A percentile compares a stretch with the other conserved stretches of the same genome.
Evolutionary conservation across 1,284 basidiomycete genomes (phyloP).

Genomic region (Cystobasidium slooffiae): DNA sequence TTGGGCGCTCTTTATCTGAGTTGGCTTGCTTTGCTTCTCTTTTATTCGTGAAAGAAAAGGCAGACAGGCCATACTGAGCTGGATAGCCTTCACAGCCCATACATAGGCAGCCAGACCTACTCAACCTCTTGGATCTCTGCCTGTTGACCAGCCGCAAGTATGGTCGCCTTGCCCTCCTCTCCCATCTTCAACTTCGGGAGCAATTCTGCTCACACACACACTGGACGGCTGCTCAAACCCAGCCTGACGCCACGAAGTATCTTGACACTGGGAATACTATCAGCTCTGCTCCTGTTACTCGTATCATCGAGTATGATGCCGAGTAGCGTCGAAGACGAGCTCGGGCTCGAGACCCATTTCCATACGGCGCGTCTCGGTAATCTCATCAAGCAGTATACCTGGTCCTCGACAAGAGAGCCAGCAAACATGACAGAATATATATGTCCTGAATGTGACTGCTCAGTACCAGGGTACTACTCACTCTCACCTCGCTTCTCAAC

Average conservation of each 20-base stretch:
- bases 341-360: not conserved
- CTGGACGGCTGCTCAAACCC: too few relatives aligned
- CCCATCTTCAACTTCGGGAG: not conserved
- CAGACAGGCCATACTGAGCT: too few relatives aligned
- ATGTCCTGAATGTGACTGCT: constrained; percentile 16
- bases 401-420: not conserved
- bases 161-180: not conserved
- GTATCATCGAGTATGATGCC: not conserved
- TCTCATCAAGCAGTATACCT: constrained; percentile 2
- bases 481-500: constrained; percentile 14
- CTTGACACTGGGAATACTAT: not conserved
- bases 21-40: too few relatives aligned
- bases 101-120: too few relatives aligned
- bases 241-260: not conserved
- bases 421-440: constrained; percentile 1
- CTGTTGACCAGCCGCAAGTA: not conserved
- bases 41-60: too few relatives aligned
- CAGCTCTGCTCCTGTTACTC: not conserved
- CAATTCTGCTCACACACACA: not conserved
- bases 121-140: too few relatives aligned
- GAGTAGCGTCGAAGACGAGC: not conserved
- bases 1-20: too few relatives aligned
- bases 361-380: not conserved
- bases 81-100: too few relatives aligned
- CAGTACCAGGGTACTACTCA: not conserved